Percentiles rank a stretch among this genome's conserved stretches.
Conservation (phyloP, 2,329 filamentous ascomycete species). For the Fusarium globosum region DNA sequence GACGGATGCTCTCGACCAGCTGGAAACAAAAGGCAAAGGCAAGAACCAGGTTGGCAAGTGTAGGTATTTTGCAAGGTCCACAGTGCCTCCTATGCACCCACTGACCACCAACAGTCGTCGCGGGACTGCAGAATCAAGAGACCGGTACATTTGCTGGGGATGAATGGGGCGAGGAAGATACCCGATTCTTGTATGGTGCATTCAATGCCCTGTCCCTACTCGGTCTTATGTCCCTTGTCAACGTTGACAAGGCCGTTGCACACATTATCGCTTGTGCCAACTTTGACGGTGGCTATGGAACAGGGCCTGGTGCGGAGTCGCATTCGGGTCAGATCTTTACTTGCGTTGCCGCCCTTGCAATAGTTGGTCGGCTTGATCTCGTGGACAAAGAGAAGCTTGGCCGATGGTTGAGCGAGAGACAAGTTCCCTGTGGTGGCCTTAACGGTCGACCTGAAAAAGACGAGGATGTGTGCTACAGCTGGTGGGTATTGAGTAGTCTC, state of each 20-base stretch:
- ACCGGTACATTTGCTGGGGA: slow-evolving; percentile 93
- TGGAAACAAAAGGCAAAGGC: slow-evolving; percentile 74
- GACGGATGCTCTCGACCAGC: slow-evolving; percentile 83
- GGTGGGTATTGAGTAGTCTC: slow-evolving; percentile 96
- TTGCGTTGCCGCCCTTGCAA: slow-evolving; percentile 86
- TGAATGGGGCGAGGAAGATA: slow-evolving; percentile 96
- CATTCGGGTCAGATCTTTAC: slow-evolving; percentile 97
- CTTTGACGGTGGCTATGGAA: slow-evolving; percentile 93
- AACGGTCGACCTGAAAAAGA: slow-evolving; percentile 96
- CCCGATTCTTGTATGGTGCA: slow-evolving; percentile 90
- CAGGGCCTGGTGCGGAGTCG: slow-evolving; percentile 89
- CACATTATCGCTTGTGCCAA: slow-evolving; percentile 88
- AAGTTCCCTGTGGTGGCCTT: slow-evolving; percentile 85
- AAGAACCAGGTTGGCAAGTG: slow-evolving; percentile 82
- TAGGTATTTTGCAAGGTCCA: slow-evolving; percentile 59
- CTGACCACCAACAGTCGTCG: slow-evolving; percentile 70
- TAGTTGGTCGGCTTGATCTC: slow-evolving; percentile 83
- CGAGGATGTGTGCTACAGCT: slow-evolving; percentile 98
- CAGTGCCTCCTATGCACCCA: slow-evolving; percentile 25
- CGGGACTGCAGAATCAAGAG: slow-evolving; percentile 79
- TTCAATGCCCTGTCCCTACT: slow-evolving; percentile 91
- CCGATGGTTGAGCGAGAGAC: slow-evolving; percentile 92
- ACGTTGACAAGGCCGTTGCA: slow-evolving; percentile 82
- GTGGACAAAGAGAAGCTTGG: slow-evolving; percentile 86
- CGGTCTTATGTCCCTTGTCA: slow-evolving; percentile 75